Conservation (phyloP, 176 grass and related monocot genomes). For the Thalia dealbata region DNA sequence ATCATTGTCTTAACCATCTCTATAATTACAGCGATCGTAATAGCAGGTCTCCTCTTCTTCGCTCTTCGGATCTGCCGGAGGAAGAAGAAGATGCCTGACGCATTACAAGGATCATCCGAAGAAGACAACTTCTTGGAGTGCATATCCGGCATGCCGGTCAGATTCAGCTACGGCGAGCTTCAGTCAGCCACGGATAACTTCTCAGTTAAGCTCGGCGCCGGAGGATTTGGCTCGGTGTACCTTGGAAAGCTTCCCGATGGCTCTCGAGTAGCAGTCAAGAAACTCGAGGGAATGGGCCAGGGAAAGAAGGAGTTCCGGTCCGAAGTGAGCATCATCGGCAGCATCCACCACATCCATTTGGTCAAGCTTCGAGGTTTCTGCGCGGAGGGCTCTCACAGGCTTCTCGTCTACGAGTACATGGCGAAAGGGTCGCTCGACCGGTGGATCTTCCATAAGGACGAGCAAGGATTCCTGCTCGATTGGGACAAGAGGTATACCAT, state of each 20-base stretch:
- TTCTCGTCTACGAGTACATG: slow-evolving; percentile 94
- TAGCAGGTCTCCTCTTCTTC: slow-evolving; percentile 41
- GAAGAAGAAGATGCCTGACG: slow-evolving; percentile 31
- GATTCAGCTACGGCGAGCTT: slow-evolving; percentile 74
- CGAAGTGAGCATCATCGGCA: slow-evolving; percentile 85
- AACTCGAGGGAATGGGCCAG: slow-evolving; percentile 85
- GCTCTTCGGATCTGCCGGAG: slow-evolving; percentile 51
- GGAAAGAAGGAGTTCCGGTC: slow-evolving; percentile 92
- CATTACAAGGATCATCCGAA: slow-evolving; percentile 54
- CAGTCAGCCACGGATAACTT: slow-evolving; percentile 78
- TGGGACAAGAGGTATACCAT: slow-evolving; percentile 79
- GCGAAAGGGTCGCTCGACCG: slow-evolving; percentile 70
- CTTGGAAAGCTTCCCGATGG: slow-evolving; percentile 62
- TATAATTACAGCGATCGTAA: slow-evolving; percentile 40
- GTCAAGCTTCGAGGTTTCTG: slow-evolving; percentile 87
- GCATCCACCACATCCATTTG: slow-evolving; percentile 95
- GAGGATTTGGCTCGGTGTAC: slow-evolving; percentile 92
- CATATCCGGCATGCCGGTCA: slow-evolving; percentile 64
- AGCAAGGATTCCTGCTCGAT: slow-evolving; percentile 30
- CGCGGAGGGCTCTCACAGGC: slow-evolving; percentile 51
- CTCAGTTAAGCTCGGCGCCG: slow-evolving; percentile 74
- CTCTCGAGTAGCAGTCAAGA: slow-evolving; percentile 68
- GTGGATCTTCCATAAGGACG: slow-evolving; percentile 63
- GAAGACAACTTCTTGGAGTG: slow-evolving; percentile 70
- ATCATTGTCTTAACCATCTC: slow-evolving; percentile 48